A percentile compares a stretch with the other conserved stretches of the same genome.
Conservation (phyloP, 208 protist species). For the Entamoeba nuttalli region DNA sequence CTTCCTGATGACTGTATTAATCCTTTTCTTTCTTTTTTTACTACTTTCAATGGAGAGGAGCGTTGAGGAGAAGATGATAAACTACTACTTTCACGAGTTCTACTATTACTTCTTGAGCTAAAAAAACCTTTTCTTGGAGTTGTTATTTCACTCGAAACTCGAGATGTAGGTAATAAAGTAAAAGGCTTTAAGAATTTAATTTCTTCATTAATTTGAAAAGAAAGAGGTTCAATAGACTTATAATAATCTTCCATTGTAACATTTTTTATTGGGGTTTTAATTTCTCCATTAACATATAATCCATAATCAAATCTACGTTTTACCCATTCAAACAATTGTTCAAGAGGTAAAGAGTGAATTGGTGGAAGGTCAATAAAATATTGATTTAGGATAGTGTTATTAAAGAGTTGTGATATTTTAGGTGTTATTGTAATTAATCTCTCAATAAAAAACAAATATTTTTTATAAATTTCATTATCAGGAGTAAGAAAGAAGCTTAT, state of each 20-base stretch:
- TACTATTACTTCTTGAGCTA: not conserved
- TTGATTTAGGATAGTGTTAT: not conserved
- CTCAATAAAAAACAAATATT: not conserved
- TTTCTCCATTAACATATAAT: not conserved
- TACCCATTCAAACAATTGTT: not conserved
- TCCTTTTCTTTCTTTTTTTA: too few species aligned
- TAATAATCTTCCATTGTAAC: not conserved
- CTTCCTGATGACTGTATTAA: too few species aligned
- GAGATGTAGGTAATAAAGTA: not conserved
- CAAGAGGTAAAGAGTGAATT: not conserved
- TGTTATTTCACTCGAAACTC: not conserved
- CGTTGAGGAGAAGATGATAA: not conserved
- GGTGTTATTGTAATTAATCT: not conserved
- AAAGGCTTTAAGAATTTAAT: not conserved
- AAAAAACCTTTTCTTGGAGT: not conserved
- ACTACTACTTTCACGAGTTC: not conserved
- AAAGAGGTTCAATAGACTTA: not conserved
- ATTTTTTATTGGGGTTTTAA: not conserved
- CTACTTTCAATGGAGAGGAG: not conserved
- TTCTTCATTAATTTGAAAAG: not conserved
- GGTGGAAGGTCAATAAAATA: not conserved
- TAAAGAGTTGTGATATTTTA: not conserved
- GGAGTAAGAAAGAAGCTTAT: not conserved
- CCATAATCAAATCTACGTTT: not conserved
- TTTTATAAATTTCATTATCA: not conserved